A percentile compares a stretch with the other conserved stretches of the same genome.
phyloP scores from a whole-genome alignment of 129 eudicot species.

The Chrysanthemum lavandulifolium region DNA sequence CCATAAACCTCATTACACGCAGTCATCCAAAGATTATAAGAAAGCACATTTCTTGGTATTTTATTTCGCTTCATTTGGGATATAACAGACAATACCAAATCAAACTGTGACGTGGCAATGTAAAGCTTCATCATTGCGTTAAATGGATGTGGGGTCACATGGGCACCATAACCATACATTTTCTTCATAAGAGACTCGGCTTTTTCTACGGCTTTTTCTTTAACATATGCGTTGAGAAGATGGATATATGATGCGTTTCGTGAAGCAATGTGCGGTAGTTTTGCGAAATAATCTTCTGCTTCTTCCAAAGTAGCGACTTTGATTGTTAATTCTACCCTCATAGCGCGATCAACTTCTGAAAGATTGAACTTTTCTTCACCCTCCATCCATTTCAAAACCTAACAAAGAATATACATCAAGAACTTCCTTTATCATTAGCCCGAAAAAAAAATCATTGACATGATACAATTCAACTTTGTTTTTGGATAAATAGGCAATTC shows the following conservation, averaged over 20 bases:
- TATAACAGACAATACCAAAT: slow-evolving; percentile 42
- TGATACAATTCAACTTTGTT: no score
- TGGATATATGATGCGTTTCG: slow-evolving; percentile 49
- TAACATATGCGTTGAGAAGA: slow-evolving; percentile 54
- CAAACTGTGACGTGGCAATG: slow-evolving; percentile 45
- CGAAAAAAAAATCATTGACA: no score
- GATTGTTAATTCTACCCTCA: slow-evolving; percentile 40
- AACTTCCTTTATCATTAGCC: neutral
- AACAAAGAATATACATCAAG: neutral
- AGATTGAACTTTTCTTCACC: slow-evolving; percentile 32
- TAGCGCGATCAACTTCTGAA: slow-evolving; percentile 46
- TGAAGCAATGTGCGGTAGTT: slow-evolving; percentile 36
- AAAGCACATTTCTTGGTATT: slow-evolving; percentile 51
- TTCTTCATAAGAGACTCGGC: slow-evolving; percentile 60
- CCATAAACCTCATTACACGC: slow-evolving; percentile 47
- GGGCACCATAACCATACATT: slow-evolving; percentile 36
- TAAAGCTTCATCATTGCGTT: slow-evolving; percentile 71
- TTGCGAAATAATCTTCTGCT: slow-evolving; percentile 54
- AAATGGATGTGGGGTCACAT: slow-evolving; percentile 51
- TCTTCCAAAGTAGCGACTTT: slow-evolving; percentile 34
- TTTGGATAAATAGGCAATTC: no score
- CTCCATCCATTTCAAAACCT: slow-evolving; percentile 64
- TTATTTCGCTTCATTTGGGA: slow-evolving; percentile 45
- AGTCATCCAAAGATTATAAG: slow-evolving; percentile 71
- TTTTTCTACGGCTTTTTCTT: slow-evolving; percentile 39